These are phyloP conservation scores for Themeda triandra DNA, from an alignment of 176 grass and related monocot genomes.

Conservation along the genomic window DNA sequence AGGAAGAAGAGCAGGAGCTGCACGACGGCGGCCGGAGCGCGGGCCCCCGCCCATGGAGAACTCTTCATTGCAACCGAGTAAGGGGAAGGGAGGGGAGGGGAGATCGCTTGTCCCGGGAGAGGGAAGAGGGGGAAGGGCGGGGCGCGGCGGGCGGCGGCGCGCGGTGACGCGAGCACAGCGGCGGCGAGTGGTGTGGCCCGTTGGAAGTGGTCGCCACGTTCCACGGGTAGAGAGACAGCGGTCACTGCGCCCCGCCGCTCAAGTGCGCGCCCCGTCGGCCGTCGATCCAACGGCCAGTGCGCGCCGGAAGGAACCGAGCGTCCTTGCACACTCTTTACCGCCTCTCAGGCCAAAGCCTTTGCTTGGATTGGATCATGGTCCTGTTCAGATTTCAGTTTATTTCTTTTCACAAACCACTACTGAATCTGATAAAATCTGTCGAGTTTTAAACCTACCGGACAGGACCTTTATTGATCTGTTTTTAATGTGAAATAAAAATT, in stretches of 20 bases:
- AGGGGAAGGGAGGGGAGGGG: neutral
- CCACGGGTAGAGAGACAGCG: neutral
- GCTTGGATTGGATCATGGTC: too few species aligned
- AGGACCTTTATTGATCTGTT: neutral
- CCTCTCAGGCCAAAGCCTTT: neutral
- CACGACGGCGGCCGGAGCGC: neutral
- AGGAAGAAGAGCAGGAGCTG: neutral
- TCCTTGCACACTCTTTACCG: neutral
- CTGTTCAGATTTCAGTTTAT: too few species aligned
- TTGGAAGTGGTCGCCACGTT: constrained; percentile 22
- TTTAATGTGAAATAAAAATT: neutral
- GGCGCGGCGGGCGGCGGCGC: neutral
- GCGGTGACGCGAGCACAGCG: constrained; percentile 10
- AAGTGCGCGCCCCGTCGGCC: neutral
- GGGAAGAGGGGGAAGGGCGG: neutral
- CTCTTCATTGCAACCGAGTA: neutral
- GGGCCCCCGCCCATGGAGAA: neutral
- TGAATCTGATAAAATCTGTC: too few species aligned
- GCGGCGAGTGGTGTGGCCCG: constrained; percentile 27
- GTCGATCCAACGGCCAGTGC: constrained; percentile 10
- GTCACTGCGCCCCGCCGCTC: neutral
- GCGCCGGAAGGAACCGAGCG: neutral
- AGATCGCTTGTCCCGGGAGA: neutral
- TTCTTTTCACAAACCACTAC: too few species aligned
- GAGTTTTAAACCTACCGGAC: too few species aligned